Conservation (phyloP, 192 early-diverging fungal species). For the Umbelopsis sp. region DNA sequence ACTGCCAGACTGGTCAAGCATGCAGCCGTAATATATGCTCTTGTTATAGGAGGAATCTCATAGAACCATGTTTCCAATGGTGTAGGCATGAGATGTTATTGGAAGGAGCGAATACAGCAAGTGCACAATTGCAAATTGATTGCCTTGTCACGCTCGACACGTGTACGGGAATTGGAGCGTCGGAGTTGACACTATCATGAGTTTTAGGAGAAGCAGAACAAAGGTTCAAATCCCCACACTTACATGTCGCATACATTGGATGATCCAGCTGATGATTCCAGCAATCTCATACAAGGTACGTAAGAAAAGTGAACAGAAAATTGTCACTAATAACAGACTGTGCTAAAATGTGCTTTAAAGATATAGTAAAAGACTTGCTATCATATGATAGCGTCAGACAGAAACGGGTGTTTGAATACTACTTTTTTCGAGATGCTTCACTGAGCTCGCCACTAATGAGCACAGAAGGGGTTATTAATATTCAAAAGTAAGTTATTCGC, state of each 20-base stretch:
- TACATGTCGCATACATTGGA: slow-evolving; percentile 5
- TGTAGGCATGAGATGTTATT: slow-evolving; percentile 47
- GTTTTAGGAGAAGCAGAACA: background rate
- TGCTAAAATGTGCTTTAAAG: slow-evolving; percentile 1
- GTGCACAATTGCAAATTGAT: background rate
- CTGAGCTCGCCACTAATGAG: slow-evolving; percentile 52
- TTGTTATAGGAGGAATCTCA: slow-evolving; percentile 84
- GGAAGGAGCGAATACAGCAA: background rate
- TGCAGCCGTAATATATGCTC: slow-evolving; percentile 83
- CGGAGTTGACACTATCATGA: background rate
- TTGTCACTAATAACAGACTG: too few species aligned
- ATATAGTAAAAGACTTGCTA: slow-evolving; percentile 47
- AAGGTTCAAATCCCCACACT: background rate
- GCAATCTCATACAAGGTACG: slow-evolving; percentile 1
- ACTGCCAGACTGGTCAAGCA: slow-evolving; percentile 75
- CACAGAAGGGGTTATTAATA: slow-evolving; percentile 49
- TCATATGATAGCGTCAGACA: slow-evolving; percentile 50
- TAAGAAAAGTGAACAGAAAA: background rate
- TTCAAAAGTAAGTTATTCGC: slow-evolving; percentile 43
- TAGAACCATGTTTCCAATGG: slow-evolving; percentile 88
- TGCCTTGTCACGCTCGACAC: background rate
- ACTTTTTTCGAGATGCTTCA: slow-evolving; percentile 51
- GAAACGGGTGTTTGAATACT: slow-evolving; percentile 54
- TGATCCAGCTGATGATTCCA: background rate
- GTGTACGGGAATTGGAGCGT: background rate